Base-by-base conservation (phyloP, 1,284 basidiomycete species). In the Singerocomus rubriflavus region DNA sequence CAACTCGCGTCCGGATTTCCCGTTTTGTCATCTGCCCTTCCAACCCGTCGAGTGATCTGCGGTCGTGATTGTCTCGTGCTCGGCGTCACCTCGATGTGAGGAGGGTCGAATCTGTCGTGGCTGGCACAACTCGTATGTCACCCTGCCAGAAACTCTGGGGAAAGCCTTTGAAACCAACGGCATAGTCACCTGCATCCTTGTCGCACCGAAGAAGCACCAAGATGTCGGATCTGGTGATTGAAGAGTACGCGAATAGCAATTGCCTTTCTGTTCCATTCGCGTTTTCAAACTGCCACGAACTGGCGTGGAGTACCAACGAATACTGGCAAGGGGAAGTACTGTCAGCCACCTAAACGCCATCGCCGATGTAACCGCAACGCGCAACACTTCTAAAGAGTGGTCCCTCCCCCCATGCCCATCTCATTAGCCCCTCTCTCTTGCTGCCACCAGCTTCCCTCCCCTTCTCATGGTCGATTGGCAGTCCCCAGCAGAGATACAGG, bases 381-480 rank as follows among this genome's bases (percentile, higher is more conserved):
- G 11, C 34, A 31, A 40, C 45, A 29, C 48, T 44, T 11, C 62
- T 63, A 53, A 51, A 65, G 47, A 48, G 34, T 27, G 36, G 17
- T 37, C 32, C 21, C 21, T 25, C 14, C 17, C 10, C 33, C 12
- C 26, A 32, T 2, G 11, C 29, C 34, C 46, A 21, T 16, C 42
- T 21, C 17, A 41, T 37, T 38, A 7, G 14, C 34, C 37, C 16
- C 40, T 36, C 47, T 44, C 42, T 38, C 21, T 30, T 36, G 5
- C 38, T 21, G 21, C 39, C 35, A 14, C 50, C 46, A 31, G 16
- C 36, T 36, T 46, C 25, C 16, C 2, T 31, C 14, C 50, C 40
- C 26, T 50, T 16, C 27, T 13, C 13, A 84, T 84, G 82, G 73
- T 75, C 52, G 69, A 83, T 64, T 85, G 84, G 84, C 68, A 71